These are phyloP conservation scores for Pelargonium fulgidum DNA, from an alignment of 441 rosid genomes.

Conservation along the genomic window DNA sequence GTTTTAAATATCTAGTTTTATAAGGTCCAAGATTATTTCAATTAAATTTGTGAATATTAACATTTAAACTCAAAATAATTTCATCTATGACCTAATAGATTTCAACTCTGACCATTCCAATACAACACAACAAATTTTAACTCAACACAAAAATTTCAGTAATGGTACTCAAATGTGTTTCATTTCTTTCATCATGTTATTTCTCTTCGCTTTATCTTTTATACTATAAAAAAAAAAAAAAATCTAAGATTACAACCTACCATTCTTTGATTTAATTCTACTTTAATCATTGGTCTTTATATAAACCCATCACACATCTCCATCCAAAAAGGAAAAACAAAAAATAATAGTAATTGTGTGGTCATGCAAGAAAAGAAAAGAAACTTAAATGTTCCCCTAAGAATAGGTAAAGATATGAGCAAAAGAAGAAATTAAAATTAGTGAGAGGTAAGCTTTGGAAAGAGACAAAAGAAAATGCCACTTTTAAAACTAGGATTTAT, in stretches of 20 bases:
- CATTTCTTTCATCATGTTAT: no score
- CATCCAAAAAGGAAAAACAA: neutral
- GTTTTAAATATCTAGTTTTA: no score
- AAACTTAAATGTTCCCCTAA: slow-evolving; percentile 13
- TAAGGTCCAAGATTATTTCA: no score
- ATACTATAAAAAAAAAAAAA: no score
- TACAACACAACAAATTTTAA: no score
- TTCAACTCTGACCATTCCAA: no score
- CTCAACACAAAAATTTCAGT: no score
- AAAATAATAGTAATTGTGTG: neutral
- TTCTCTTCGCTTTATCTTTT: no score
- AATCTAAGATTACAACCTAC: neutral
- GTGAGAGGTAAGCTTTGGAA: neutral
- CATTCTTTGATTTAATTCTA: neutral
- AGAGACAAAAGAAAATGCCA: slow-evolving; percentile 10
- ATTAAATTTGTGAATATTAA: no score
- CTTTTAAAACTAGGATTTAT: neutral
- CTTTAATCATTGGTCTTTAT: neutral
- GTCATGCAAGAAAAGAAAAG: slow-evolving; percentile 6
- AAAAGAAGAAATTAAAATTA: slow-evolving; percentile 7
- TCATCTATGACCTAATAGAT: no score
- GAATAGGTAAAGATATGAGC: slow-evolving; percentile 3
- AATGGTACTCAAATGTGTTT: no score
- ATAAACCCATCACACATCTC: slow-evolving; percentile 3
- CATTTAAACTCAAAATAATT: no score